Percentiles rank a stretch among this genome's conserved stretches.
Conservation (phyloP, 345 rosid species). For the Noccaea bulbosa region DNA sequence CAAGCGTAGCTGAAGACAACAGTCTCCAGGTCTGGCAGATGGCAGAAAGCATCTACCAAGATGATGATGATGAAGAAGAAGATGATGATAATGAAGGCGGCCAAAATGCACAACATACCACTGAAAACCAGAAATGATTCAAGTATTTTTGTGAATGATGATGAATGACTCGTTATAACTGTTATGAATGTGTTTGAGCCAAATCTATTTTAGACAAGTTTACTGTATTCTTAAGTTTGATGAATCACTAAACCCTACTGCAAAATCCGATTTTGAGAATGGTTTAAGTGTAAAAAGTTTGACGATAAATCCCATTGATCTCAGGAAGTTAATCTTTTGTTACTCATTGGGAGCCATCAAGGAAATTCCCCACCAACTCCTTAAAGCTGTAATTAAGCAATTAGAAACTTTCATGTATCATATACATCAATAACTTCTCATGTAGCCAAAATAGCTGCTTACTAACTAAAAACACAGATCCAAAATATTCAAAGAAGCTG, state of each 20-base stretch:
- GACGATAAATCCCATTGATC: neutral
- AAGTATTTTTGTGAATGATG: constrained; percentile 5
- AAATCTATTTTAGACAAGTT: constrained; percentile 1
- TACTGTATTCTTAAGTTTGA: neutral
- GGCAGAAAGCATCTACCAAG: constrained; percentile 73
- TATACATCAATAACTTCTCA: constrained; percentile 30
- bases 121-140: constrained; percentile 28
- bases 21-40: constrained; percentile 78
- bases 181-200: constrained; percentile 12
- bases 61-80: constrained; percentile 46
- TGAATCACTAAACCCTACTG: neutral
- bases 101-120: constrained; percentile 30
- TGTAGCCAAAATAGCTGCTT: constrained; percentile 26
- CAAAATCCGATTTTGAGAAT: neutral
- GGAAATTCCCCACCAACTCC: constrained; percentile 45
- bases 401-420: constrained; percentile 42
- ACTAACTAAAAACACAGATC: neutral
- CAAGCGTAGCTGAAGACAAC: constrained; percentile 84
- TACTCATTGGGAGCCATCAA: constrained; percentile 43
- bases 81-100: constrained; percentile 30
- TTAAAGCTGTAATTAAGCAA: constrained; percentile 52
- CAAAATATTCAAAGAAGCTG: constrained; percentile 17
- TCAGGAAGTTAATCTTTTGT: constrained; percentile 26
- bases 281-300: neutral
- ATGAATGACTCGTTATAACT: constrained; percentile 2